Base-by-base conservation (phyloP, 176 grass and related monocot species). In the Cenchrus fungigraminus region DNA sequence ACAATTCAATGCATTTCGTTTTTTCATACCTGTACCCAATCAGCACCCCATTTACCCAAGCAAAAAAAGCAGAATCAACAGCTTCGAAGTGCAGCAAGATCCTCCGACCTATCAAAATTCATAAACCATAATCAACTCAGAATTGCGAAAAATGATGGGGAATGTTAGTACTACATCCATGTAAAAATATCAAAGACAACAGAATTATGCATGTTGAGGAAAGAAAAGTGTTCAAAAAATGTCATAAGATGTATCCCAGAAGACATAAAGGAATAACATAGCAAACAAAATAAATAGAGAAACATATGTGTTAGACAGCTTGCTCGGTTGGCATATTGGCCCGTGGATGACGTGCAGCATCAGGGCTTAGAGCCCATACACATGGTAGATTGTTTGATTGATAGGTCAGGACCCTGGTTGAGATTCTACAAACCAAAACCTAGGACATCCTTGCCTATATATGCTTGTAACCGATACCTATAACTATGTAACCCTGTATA, bases 81-180 rank as follows among this genome's bases (percentile, higher is more conserved):
- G 87, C 96, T 91, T 98, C 96, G 66, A 98, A 98, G 86, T 98
- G 93, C 81, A 98, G 84, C 74, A 98, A 86, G 75, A 98, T 90
- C 84, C 93, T 93, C 50, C 93, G 91, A 87, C 93, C 96, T 95
- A 82, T 88, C 25, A 93, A 40, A 82, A 68, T 70, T 88, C 31
- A 95, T 54, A 82, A 72, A 58, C 40, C 31, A 95, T 54, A 82
- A 72, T 65, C 40, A 87, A 51, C 17, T 12, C 57, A 64, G 34
- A 84, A 78, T 28, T 20, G 2, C 61, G 73, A 49, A 55, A 81
- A 71, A 74, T 54, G 60, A 20, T 45, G 9, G 19, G 47, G 15
- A 42, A 69, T 22, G 31, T 52, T 46, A 67, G 16, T 44, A 12
- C 6, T 79, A 37, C 0, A 83, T 90, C 28, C 19, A 74, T 79